These are phyloP conservation scores for Russula brevipes DNA, from an alignment of 768 basidiomycete species.

Conservation along the genomic window DNA sequence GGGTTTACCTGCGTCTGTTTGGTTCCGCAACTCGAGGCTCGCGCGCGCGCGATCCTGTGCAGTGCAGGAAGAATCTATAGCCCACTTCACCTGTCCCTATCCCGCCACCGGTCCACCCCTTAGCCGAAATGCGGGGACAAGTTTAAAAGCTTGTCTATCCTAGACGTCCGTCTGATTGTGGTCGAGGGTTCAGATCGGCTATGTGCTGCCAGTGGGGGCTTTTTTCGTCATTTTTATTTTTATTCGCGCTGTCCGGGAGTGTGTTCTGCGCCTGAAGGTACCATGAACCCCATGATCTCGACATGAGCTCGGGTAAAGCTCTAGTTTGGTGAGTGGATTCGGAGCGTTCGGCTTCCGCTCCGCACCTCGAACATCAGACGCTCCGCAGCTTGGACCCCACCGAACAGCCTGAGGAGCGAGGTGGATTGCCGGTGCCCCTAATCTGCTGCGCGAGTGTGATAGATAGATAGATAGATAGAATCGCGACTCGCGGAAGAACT, in stretches of 20 bases:
- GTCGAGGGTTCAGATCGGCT: neutral
- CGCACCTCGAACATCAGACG: constrained; percentile 2
- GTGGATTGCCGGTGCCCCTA: constrained; percentile 4
- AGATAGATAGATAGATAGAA: neutral
- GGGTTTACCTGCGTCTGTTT: neutral
- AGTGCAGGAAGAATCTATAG: too few species aligned
- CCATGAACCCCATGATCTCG: neutral
- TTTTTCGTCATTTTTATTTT: neutral
- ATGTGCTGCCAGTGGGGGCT: too few species aligned
- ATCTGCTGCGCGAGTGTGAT: neutral
- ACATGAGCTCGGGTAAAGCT: constrained; percentile 6
- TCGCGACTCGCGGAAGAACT: neutral
- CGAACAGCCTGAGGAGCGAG: neutral
- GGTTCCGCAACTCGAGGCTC: constrained; percentile 11
- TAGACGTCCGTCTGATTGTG: neutral
- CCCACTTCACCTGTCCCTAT: too few species aligned
- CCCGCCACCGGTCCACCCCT: too few species aligned
- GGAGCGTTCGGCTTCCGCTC: neutral
- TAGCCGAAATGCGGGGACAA: neutral
- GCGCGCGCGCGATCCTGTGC: neutral
- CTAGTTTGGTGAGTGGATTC: neutral
- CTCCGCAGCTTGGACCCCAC: neutral
- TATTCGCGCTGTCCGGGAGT: neutral
- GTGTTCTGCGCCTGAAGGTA: neutral
- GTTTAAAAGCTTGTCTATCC: neutral